Percentiles rank a stretch among this genome's conserved stretches.
These are phyloP conservation scores for Suillus discolor DNA, from an alignment of 768 basidiomycete species.

Conservation along the genomic window DNA sequence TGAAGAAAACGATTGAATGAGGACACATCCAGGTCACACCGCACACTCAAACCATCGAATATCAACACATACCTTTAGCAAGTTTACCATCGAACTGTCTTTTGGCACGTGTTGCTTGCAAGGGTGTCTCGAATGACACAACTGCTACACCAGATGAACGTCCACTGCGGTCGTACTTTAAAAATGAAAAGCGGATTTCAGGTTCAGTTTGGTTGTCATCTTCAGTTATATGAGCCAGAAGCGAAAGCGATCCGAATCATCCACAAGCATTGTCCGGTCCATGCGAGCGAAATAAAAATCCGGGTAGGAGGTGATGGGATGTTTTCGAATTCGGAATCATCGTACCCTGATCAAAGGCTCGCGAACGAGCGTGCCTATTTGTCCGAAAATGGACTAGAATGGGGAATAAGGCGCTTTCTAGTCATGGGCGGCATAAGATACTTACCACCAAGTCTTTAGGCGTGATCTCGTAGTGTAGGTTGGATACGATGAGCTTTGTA, in stretches of 20 bases:
- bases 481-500: conserved; percentile 75
- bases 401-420: conserved; percentile 11
- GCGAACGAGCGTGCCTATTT: conserved; percentile 89
- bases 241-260: conserved; percentile 44
- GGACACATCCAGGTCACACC: conserved; percentile 1
- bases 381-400: conserved; percentile 81
- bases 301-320: conserved; percentile 33
- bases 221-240: conserved; percentile 35
- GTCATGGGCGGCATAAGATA: conserved; percentile 15
- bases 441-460: conserved; percentile 86
- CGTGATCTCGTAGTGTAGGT: conserved; percentile 90
- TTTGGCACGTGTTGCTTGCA: conserved; percentile 82
- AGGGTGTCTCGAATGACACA: conserved; percentile 74
- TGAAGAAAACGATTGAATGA: conserved; percentile 7
- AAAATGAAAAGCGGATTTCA: conserved; percentile 49
- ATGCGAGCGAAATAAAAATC: conserved; percentile 30
- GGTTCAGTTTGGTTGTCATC: conserved; percentile 55
- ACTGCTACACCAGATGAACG: conserved; percentile 85
- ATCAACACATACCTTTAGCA: conserved; percentile 69
- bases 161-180: conserved; percentile 94
- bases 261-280: conserved; percentile 28
- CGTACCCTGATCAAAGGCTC: conserved; percentile 97
- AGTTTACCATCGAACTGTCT: conserved; percentile 84
- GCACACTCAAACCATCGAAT: background rate
- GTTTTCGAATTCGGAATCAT: conserved; percentile 47